These are phyloP conservation scores for Aspergillus jensenii DNA, from an alignment of 2,329 filamentous ascomycete species.

Conservation along the genomic window DNA sequence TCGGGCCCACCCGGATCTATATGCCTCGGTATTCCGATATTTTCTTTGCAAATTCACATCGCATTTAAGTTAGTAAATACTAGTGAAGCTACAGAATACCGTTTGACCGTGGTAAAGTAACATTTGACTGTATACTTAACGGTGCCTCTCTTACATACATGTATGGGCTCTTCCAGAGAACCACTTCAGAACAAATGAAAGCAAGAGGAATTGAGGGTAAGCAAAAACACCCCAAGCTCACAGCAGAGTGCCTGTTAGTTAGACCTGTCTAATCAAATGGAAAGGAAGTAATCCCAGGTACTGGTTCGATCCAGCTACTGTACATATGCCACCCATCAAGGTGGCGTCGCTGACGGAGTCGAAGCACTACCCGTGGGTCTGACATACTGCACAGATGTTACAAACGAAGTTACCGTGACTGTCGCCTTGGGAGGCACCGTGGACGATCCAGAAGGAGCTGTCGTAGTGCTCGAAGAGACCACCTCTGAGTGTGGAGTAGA, in stretches of 20 bases:
- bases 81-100: not conserved
- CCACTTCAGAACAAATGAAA: not conserved
- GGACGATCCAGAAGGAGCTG: not conserved
- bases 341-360: not conserved
- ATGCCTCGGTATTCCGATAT: not conserved
- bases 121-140: not conserved
- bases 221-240: not conserved
- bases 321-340: slow-evolving; percentile 3
- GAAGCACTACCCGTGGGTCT: slow-evolving; percentile 6
- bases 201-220: not conserved
- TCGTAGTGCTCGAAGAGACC: not conserved
- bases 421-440: slow-evolving; percentile 1
- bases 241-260: not conserved
- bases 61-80: no score
- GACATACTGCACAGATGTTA: slow-evolving; percentile 23
- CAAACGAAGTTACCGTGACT: slow-evolving; percentile 27
- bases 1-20: no score
- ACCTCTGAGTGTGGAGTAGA: not conserved
- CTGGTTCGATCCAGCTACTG: not conserved
- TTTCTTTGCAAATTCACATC: not conserved
- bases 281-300: not conserved
- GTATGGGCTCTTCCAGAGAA: not conserved
- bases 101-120: not conserved
- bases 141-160: not conserved
- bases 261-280: slow-evolving; percentile 1